Evolutionary conservation across 164 flowering plant species (phyloP).

Genomic region (Annona cherimola): DNA sequence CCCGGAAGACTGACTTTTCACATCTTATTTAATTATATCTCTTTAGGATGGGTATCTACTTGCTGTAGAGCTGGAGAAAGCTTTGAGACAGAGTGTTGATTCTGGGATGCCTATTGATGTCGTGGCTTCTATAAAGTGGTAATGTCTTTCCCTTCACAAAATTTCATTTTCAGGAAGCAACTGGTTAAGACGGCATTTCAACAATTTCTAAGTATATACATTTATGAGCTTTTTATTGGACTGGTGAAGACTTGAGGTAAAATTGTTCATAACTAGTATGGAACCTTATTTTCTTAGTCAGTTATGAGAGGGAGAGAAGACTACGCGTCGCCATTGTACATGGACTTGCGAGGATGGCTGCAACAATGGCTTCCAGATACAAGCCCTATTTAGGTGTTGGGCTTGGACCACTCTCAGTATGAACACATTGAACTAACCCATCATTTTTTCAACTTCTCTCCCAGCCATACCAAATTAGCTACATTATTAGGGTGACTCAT

Average conservation of each 20-base stretch:
- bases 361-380: slow-evolving; percentile 21
- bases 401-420: slow-evolving; percentile 18
- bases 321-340: slow-evolving; percentile 24
- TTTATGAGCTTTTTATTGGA: too few relatives aligned
- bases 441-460: too few relatives aligned
- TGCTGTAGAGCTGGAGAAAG: slow-evolving; percentile 27
- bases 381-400: slow-evolving; percentile 20
- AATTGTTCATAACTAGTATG: neutral
- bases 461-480: too few relatives aligned
- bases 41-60: slow-evolving; percentile 32
- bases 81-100: neutral
- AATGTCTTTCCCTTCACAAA: neutral
- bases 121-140: slow-evolving; percentile 26
- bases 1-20: neutral
- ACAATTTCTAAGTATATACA: too few relatives aligned
- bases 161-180: neutral
- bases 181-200: neutral
- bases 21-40: neutral
- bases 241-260: neutral
- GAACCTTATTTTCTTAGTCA: slow-evolving; percentile 3
- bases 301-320: slow-evolving; percentile 30
- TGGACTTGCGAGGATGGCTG: slow-evolving; percentile 26
- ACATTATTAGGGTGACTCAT: slow-evolving; percentile 1
- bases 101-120: slow-evolving; percentile 8
- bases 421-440: too few relatives aligned